Conservation (phyloP, 2,329 filamentous ascomycete species). For the Dactylellina leptospora region DNA sequence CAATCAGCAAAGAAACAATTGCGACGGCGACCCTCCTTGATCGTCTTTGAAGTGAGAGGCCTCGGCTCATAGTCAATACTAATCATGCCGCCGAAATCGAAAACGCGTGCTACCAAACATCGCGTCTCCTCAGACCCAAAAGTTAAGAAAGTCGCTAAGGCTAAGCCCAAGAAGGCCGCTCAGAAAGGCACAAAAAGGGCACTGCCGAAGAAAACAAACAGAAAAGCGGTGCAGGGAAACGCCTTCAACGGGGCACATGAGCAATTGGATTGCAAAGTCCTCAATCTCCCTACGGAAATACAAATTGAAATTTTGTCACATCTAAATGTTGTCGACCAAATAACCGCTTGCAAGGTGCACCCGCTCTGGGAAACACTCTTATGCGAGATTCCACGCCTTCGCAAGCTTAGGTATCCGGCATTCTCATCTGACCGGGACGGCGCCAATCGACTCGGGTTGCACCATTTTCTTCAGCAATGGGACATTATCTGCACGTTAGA, state of each 20-base stretch:
- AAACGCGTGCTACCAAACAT: no score
- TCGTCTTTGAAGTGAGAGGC: no score
- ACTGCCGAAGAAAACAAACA: neutral
- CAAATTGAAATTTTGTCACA: slow-evolving; percentile 7
- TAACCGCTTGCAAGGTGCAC: neutral
- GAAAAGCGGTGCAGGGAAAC: neutral
- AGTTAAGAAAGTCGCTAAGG: no score
- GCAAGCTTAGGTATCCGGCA: neutral
- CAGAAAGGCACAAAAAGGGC: no score
- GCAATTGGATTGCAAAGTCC: no score
- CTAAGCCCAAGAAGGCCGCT: no score
- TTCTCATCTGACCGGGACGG: neutral
- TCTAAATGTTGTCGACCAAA: neutral
- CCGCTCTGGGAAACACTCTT: neutral
- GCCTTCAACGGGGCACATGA: no score
- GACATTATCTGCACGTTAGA: neutral
- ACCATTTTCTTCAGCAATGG: neutral
- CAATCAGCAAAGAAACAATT: no score
- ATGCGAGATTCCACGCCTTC: neutral
- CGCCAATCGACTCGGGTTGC: neutral
- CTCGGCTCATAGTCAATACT: no score
- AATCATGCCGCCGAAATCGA: no score
- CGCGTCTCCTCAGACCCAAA: no score
- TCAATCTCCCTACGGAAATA: slow-evolving; percentile 9
- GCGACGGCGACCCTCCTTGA: no score